Percentiles rank a stretch among this genome's conserved stretches.
Evolutionary conservation across 2,329 filamentous ascomycete genomes (phyloP).

Genomic region (Oidium heveae): DNA sequence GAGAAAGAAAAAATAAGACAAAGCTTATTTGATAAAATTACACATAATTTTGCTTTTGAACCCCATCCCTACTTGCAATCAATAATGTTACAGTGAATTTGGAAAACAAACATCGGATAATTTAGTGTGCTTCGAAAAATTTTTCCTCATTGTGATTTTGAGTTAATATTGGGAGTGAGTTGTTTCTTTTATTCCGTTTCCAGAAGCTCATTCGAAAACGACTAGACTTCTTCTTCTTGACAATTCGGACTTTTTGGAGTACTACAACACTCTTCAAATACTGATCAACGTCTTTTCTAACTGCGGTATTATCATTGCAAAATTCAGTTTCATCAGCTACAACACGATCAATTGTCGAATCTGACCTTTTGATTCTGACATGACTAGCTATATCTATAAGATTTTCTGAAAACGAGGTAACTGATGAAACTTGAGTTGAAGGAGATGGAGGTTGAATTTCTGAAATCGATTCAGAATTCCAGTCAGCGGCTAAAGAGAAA

Average conservation of each 20-base stretch:
- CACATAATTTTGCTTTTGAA: too few species aligned
- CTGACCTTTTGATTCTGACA: neutral
- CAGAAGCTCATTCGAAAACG: constrained; percentile 33
- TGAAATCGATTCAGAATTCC: constrained; percentile 35
- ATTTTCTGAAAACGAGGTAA: constrained; percentile 19
- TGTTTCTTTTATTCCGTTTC: constrained; percentile 12
- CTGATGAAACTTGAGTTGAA: constrained; percentile 39
- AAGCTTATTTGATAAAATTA: too few species aligned
- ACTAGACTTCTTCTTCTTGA: constrained; percentile 37
- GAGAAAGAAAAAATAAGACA: too few species aligned
- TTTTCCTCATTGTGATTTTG: too few species aligned
- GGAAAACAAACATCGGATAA: too few species aligned
- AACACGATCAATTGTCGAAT: constrained; percentile 1
- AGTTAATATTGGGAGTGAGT: constrained; percentile 3
- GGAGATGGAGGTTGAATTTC: constrained; percentile 38
- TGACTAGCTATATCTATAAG: neutral
- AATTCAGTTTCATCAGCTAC: constrained; percentile 3
- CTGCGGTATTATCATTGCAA: constrained; percentile 1
- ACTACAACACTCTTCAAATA: constrained; percentile 17
- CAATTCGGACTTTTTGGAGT: constrained; percentile 21
- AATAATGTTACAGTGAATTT: too few species aligned
- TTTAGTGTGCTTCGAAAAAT: too few species aligned
- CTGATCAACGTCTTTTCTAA: constrained; percentile 3
- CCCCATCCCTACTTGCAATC: too few species aligned
- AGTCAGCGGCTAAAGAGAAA: constrained; percentile 29